Base-by-base conservation (phyloP, 1,284 basidiomycete species). In the Tremellales sp. region DNA sequence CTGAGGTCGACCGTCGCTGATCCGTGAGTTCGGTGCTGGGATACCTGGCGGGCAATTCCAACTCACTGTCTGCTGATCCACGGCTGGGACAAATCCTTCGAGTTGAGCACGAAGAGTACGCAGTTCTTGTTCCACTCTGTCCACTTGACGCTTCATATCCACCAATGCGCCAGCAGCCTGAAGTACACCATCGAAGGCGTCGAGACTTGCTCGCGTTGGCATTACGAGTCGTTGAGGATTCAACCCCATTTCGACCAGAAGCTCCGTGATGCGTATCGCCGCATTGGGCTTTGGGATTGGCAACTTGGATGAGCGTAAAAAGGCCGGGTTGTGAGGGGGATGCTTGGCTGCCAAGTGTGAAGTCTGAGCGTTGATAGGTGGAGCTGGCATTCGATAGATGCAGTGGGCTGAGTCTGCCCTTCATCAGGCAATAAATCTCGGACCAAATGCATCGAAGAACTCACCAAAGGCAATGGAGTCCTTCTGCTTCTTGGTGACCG, bases 91-190 rank as follows among this genome's bases (percentile, higher is more conserved):
- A 40, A 59, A 64, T 4, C 67, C 65, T n/a, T 82, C 83, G 24
- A 87, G 73, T 51, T 87, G 81, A 45, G 79, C 80, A 62, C 82
- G 84, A 53, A 85, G 67, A 3, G 86, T 81, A 47, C 82, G 75
- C 39, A 91, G 82, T 61, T 97, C 92, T 64, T 86, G 84, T 26
- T 92, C 87, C 7, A 86, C 81, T 61, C 85, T 82, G 68, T 96
- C 91, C 21, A 88, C 81, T n/a, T 84, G 77, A 60, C 87, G 85
- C 78, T 94, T 96, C 57, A 84, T 84, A 58, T 97, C 91, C 13
- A 93, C 79, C 58, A 96, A 73, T 15, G 81, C 77, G 3, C 79
- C 79, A 0, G 87, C 82, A 1, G 87, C 82, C 4, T 84, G 82
- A 25, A 93, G 67, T 13, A 96, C 73, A 4, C 78, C 76, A 55